Percentiles rank a stretch among this genome's conserved stretches.
Evolutionary conservation across 139 green algal genomes (phyloP).

Genomic region (Auxenochlorella pyrenoidosa): DNA sequence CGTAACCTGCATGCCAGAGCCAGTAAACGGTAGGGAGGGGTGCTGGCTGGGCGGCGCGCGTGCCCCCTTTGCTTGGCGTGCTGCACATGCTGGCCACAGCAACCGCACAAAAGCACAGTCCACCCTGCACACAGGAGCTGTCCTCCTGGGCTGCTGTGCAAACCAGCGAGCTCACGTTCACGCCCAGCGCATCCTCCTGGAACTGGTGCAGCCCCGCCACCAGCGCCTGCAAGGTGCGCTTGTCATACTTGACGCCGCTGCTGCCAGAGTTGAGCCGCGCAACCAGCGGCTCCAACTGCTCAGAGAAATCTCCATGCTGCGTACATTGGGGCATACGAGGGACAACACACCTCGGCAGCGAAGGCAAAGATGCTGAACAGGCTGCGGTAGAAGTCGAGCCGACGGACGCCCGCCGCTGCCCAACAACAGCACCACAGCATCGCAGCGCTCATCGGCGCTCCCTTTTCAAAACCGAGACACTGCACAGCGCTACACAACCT

Average conservation of each 20-base stretch:
- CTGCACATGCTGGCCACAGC: too few species aligned
- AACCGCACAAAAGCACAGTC: too few species aligned
- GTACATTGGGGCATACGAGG: neutral
- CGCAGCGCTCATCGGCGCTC: too few species aligned
- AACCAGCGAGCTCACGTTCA: conserved; percentile 51
- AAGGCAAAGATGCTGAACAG: neutral
- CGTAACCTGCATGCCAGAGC: too few species aligned
- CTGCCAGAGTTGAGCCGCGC: conserved; percentile 53
- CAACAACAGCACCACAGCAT: too few species aligned
- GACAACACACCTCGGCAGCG: neutral
- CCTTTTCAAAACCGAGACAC: too few species aligned
- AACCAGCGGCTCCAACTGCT: conserved; percentile 55
- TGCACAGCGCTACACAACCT: too few species aligned
- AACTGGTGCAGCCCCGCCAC: conserved; percentile 83
- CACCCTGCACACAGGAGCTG: too few species aligned
- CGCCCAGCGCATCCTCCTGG: conserved; percentile 82
- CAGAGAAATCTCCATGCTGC: conserved; percentile 68
- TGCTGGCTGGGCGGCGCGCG: too few species aligned
- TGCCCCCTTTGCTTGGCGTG: too few species aligned
- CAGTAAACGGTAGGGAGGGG: too few species aligned
- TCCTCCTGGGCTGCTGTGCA: too few species aligned
- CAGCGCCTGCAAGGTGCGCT: conserved; percentile 55
- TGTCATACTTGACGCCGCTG: conserved; percentile 62
- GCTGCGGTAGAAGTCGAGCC: neutral
- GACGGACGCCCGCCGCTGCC: neutral